Evolutionary conservation across 805 yeast species (phyloP).

Genomic region (Torulaspora franciscae): DNA sequence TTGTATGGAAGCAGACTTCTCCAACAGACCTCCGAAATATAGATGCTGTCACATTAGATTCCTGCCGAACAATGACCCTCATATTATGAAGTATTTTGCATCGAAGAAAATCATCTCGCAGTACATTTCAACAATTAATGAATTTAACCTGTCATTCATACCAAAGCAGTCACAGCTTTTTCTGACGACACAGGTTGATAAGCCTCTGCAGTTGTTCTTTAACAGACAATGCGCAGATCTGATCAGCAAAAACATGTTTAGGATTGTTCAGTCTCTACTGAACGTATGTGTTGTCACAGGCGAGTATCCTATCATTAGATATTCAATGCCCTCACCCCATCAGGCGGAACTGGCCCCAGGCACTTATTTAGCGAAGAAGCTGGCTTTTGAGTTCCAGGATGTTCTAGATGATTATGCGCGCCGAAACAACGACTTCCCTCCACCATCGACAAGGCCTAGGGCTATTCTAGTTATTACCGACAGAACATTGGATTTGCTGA

Average conservation of each 20-base stretch:
- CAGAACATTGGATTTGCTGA: slow-evolving; percentile 73
- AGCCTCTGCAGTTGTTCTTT: slow-evolving; percentile 69
- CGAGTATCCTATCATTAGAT: slow-evolving; percentile 83
- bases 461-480: slow-evolving; percentile 74
- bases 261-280: slow-evolving; percentile 61
- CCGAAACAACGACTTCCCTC: slow-evolving; percentile 57
- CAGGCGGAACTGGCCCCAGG: slow-evolving; percentile 48
- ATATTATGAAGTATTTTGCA: slow-evolving; percentile 30
- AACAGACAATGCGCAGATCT: slow-evolving; percentile 58
- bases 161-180: slow-evolving; percentile 72
- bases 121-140: slow-evolving; percentile 34
- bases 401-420: slow-evolving; percentile 74
- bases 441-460: slow-evolving; percentile 53
- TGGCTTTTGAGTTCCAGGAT: slow-evolving; percentile 68
- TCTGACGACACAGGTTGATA: slow-evolving; percentile 51
- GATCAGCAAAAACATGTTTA: slow-evolving; percentile 52
- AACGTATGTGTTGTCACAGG: slow-evolving; percentile 73
- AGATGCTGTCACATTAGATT: slow-evolving; percentile 68
- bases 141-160: slow-evolving; percentile 45
- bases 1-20: slow-evolving; percentile 73
- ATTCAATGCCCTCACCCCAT: slow-evolving; percentile 49
- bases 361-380: slow-evolving; percentile 54
- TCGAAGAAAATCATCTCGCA: slow-evolving; percentile 31
- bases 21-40: slow-evolving; percentile 63
- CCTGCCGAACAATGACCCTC: slow-evolving; percentile 50